Base-by-base conservation (phyloP, 352 stramenopile genomes). In the Pythium monospermum region DNA sequence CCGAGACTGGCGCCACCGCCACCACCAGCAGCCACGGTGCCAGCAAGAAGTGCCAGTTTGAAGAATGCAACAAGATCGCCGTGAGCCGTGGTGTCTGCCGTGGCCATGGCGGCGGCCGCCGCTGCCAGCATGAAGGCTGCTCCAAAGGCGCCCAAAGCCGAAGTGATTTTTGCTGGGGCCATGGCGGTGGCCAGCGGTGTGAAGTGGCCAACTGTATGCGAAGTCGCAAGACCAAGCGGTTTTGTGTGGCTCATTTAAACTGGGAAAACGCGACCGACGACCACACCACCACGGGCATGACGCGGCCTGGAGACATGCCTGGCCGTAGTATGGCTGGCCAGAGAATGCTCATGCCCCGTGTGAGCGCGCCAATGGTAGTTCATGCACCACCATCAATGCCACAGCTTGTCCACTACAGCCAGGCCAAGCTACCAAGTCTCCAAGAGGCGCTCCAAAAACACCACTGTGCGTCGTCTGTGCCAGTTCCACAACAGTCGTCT, bases 101-200 rank as follows among this genome's bases (percentile, higher is more conserved):
- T 2, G 66, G 69, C 16, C 76, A 88, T 52, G 76, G 76, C 15
- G 76, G 76, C 25, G 76, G 76, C 1, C 70, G 75, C 21, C 68
- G 73, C 11, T 88, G 76, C 57, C 71, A 77, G 18, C 45, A 77
- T 22, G 42, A 27, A 0, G 71, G 61, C 4, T 88, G 76, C 60
- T 30, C 56, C 22, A 83, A 82, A 36, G 62, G 74, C 12, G 75
- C 74, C 5, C 74, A 86, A 59, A 82, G 72, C 37, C 66, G 71
- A 33, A 80, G 75, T 21, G 59, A 80, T 41, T 77, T 75, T 30
- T 87, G 76, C 57, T 83, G 76, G 69, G 70, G 71, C 0, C 76
- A 87, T 55, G 76, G 76, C 8, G 76, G 73, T 27, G 74, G 76
- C 30, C 69, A 83, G 38, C 73, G 74, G n/a, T 87, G 76, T 38